Conservation (phyloP, 1,284 basidiomycete species). For the Boletus hoseneyae region DNA sequence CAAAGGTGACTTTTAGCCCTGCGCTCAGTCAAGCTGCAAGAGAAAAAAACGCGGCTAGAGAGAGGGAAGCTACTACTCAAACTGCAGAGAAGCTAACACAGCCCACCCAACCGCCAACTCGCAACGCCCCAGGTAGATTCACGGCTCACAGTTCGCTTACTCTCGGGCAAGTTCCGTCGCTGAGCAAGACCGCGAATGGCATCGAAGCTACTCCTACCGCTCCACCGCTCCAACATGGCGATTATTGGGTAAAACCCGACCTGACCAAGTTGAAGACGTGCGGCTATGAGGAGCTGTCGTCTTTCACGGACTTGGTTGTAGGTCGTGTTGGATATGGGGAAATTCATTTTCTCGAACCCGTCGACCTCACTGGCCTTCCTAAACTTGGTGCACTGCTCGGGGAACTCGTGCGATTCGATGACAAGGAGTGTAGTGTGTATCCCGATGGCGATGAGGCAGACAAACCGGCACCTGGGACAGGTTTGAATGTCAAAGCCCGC, state of each 20-base stretch:
- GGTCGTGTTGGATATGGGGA: constrained; percentile 90
- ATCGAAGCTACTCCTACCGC: constrained; percentile 36
- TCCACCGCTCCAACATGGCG: constrained; percentile 64
- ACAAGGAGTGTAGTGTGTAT: constrained; percentile 92
- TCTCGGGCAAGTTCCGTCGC: constrained; percentile 23
- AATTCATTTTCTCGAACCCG: constrained; percentile 87
- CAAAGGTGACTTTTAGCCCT: constrained; percentile 68
- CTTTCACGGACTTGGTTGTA: constrained; percentile 76
- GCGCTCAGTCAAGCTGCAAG: constrained; percentile 68
- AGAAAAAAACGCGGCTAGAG: constrained; percentile 67
- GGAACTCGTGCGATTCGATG: constrained; percentile 85
- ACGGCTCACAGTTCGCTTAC: constrained; percentile 41
- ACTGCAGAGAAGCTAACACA: constrained; percentile 27
- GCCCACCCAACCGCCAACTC: constrained; percentile 40
- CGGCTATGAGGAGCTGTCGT: constrained; percentile 69
- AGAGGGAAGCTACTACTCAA: constrained; percentile 48
- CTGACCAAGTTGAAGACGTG: constrained; percentile 67
- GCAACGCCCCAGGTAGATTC: constrained; percentile 46
- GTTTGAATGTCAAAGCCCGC: constrained; percentile 85
- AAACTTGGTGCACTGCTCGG: constrained; percentile 83
- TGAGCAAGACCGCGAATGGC: constrained; percentile 25
- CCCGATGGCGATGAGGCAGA: constrained; percentile 80
- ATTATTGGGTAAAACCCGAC: constrained; percentile 86
- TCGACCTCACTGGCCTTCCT: constrained; percentile 86
- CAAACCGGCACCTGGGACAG: constrained; percentile 79